phyloP scores from a whole-genome alignment of 2,329 filamentous ascomycete species.

The Hymenoscyphus fraxineus region DNA sequence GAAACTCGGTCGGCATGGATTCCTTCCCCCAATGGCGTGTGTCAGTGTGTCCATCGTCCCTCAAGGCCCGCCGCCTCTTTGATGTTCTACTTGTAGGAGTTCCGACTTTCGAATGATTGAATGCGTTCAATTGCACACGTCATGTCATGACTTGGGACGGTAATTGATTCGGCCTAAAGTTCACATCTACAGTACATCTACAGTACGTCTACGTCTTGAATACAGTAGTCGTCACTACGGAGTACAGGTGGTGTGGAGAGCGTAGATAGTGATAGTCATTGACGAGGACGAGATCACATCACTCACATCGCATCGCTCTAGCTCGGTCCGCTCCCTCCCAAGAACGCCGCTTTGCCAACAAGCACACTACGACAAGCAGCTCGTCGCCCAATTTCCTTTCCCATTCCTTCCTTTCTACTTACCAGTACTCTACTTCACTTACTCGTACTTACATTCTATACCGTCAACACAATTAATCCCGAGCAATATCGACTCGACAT shows the following conservation, averaged over 20 bases:
- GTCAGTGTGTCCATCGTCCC: background rate
- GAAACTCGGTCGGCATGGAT: background rate
- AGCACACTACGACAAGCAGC: background rate
- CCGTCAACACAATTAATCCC: conserved; percentile 1
- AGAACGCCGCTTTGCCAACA: background rate
- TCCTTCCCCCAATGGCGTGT: background rate
- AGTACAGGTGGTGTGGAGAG: background rate
- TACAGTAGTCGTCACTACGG: background rate
- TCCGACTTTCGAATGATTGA: background rate
- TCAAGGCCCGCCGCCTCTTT: background rate
- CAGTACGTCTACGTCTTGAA: background rate
- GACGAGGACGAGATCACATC: background rate
- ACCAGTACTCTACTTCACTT: background rate
- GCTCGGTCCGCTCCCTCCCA: background rate
- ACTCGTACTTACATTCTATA: background rate
- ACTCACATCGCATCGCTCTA: background rate
- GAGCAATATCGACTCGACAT: background rate
- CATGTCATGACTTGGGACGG: background rate
- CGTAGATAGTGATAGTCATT: background rate
- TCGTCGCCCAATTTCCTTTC: background rate
- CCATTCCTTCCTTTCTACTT: background rate
- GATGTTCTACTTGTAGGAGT: background rate
- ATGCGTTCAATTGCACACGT: conserved; percentile 1
- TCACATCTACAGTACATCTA: background rate
- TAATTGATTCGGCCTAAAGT: background rate